Conservation (phyloP, 148 eudicot species). For the Chenopodium berlandieri region DNA sequence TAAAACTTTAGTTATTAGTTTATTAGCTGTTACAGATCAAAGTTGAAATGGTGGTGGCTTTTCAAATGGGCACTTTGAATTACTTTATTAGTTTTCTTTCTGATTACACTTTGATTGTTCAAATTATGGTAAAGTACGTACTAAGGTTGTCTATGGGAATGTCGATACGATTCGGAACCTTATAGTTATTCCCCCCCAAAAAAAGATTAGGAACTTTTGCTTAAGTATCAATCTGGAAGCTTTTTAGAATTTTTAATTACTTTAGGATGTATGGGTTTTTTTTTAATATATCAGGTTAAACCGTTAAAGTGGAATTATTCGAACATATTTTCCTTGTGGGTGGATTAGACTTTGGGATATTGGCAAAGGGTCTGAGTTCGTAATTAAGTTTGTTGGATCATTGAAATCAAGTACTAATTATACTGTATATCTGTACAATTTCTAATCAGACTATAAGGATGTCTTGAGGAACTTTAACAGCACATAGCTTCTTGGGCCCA, state of each 20-base stretch:
- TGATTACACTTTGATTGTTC: neutral
- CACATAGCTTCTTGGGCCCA: too few species aligned
- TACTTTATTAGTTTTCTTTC: neutral
- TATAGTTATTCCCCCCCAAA: neutral
- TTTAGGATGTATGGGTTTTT: too few species aligned
- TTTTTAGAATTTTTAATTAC: neutral
- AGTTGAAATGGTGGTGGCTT: neutral
- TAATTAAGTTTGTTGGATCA: too few species aligned
- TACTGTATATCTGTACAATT: neutral
- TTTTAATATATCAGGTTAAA: neutral
- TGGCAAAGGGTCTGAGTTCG: neutral
- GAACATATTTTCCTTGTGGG: neutral
- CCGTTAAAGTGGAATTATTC: neutral
- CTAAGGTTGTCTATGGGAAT: neutral
- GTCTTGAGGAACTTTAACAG: too few species aligned
- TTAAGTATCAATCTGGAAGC: neutral
- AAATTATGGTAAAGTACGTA: neutral
- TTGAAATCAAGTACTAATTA: neutral
- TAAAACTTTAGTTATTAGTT: neutral
- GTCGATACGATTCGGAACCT: neutral
- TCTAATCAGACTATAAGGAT: too few species aligned
- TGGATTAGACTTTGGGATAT: neutral
- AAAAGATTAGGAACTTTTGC: neutral
- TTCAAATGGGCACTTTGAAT: neutral
- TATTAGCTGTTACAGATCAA: neutral